phyloP scores from a whole-genome alignment of 805 yeast genomes.

The Yarrowia deformans region DNA sequence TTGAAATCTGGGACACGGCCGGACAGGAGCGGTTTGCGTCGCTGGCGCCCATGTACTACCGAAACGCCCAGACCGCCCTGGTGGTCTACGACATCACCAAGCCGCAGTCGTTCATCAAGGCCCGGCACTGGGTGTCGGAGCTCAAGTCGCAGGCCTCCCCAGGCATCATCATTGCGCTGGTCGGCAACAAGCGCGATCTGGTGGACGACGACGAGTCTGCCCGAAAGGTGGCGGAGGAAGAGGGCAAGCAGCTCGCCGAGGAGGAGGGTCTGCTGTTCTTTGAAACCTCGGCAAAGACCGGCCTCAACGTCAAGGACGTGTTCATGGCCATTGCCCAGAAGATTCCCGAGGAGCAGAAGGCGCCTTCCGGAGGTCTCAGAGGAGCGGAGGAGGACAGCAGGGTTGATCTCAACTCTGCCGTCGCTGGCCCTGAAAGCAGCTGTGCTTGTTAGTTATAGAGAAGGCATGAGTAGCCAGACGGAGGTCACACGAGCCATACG shows the following conservation, averaged over 20 bases:
- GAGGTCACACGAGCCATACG: too few relatives aligned
- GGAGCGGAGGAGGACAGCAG: constrained; percentile 38
- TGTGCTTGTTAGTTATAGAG: constrained; percentile 39
- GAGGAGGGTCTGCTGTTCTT: constrained; percentile 91
- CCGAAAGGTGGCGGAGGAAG: constrained; percentile 83
- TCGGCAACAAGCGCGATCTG: constrained; percentile 90
- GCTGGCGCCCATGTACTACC: constrained; percentile 94
- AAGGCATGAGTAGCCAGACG: not conserved
- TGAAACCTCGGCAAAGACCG: constrained; percentile 94
- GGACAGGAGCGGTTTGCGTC: constrained; percentile 98
- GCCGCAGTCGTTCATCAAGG: constrained; percentile 92
- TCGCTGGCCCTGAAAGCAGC: constrained; percentile 32
- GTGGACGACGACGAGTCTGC: constrained; percentile 61
- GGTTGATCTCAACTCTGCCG: constrained; percentile 40
- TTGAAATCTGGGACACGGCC: constrained; percentile 81
- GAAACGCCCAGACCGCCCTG: constrained; percentile 96
- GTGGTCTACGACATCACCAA: constrained; percentile 96
- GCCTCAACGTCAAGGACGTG: constrained; percentile 87
- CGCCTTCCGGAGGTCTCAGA: constrained; percentile 37
- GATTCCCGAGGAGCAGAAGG: constrained; percentile 64
- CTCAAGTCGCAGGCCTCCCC: constrained; percentile 94
- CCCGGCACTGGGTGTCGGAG: constrained; percentile 98
- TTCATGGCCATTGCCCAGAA: constrained; percentile 88
- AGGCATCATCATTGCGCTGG: constrained; percentile 89
- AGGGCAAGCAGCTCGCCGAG: constrained; percentile 85